Base-by-base conservation (phyloP, 441 rosid species). In the Biscutella auriculata region DNA sequence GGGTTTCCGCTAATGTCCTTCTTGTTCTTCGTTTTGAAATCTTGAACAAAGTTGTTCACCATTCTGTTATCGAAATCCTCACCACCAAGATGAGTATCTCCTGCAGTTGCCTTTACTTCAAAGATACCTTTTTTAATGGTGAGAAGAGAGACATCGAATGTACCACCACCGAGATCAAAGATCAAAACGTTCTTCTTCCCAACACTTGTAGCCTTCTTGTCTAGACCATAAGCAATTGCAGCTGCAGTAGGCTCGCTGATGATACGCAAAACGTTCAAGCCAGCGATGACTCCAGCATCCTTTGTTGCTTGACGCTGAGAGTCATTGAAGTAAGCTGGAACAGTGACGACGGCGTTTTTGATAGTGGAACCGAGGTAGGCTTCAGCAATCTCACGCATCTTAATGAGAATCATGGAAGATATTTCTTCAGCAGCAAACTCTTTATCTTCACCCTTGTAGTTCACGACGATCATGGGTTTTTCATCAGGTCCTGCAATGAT, bases 231-330 rank as follows among this genome's bases (percentile, higher is more conserved):
- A 1, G 98, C 98, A 75, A 93, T 71, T 0, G 97, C 88, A 27
- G 98, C 98, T 69, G 98, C 97, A 16, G 98, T 88, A 2, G 98
- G 97, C 53, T 93, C 97, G 28, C 88, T 93, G 62, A 93, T 93
- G 53, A 93, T 93, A 13, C 97, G 86, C 39, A 93, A 95, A 68
- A 93, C 97, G 57, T 93, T 97, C 49, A 92, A 53, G 6, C 98
- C 97, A 43, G 97, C 97, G 53, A 92, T 92, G 1, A 95, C 85
- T 36, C 97, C 98, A 32, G 97, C 98, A 83, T 92, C 98, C 65
- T 93, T 93, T 5, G 97, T 93, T 4, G 97, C 97, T 37, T 97
- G 88, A 46, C 98, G 79, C 69, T 93, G 98, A 1, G 98, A 93
- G 61, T 87, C 98, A 57, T 93, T 93, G 65, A 93, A 88, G 79